Conservation (phyloP, 2,329 filamentous ascomycete species). For the Pseudogymnoascus sp. region DNA sequence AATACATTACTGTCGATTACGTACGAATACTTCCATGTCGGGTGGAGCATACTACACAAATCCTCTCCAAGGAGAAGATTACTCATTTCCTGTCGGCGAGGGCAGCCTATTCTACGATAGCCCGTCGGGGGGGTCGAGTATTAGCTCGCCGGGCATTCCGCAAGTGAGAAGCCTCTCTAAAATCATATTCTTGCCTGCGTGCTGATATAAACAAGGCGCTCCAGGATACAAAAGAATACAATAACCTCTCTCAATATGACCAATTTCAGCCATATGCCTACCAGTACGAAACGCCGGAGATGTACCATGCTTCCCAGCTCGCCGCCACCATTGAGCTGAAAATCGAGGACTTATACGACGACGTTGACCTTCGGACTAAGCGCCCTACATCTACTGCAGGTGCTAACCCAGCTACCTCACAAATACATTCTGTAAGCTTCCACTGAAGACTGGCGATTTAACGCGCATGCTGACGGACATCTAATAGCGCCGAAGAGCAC, state of each 20-base stretch:
- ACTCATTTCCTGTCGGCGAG: neutral
- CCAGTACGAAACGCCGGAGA: slow-evolving; percentile 25
- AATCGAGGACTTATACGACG: slow-evolving; percentile 29
- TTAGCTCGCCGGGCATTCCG: neutral
- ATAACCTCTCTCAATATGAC: neutral
- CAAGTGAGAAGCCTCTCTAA: neutral
- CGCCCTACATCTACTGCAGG: slow-evolving; percentile 20
- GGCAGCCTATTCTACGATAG: neutral
- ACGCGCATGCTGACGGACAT: slow-evolving; percentile 10
- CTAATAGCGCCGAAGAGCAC: slow-evolving; percentile 46
- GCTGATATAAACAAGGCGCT: neutral
- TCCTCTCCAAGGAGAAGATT: neutral
- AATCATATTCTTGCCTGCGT: too few relatives aligned
- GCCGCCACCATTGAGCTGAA: slow-evolving; percentile 25
- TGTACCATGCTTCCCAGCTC: slow-evolving; percentile 16
- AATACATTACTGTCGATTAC: neutral
- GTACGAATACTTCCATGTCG: neutral
- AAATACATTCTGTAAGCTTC: slow-evolving; percentile 28
- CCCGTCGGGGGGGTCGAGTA: neutral
- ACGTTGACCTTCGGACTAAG: slow-evolving; percentile 27
- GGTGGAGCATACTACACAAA: slow-evolving; percentile 1
- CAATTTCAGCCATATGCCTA: neutral
- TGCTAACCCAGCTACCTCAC: slow-evolving; percentile 27
- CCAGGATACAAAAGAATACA: neutral
- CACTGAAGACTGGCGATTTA: slow-evolving; percentile 3